Percentiles rank a stretch among this genome's conserved stretches.
Evolutionary conservation across 1,284 basidiomycete species (phyloP).

Genomic region (Hymenochaete sp.): DNA sequence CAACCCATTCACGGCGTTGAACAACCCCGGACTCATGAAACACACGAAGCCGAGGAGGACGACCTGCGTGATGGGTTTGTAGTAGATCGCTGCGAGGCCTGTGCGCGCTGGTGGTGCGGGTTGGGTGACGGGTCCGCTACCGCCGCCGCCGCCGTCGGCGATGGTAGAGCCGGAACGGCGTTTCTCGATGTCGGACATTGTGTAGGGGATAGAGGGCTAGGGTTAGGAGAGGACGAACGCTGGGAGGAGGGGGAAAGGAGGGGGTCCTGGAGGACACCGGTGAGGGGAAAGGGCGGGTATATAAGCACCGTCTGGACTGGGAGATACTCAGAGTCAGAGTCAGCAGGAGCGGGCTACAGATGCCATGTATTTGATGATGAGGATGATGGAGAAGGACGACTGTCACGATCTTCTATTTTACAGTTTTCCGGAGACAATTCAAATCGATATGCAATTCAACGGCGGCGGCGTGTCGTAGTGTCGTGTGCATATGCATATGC

Average conservation of each 20-base stretch:
- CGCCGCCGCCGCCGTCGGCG: not conserved
- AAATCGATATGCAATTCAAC: too few species aligned
- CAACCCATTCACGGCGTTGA: conserved; percentile 26
- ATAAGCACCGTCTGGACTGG: too few species aligned
- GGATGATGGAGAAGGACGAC: too few species aligned
- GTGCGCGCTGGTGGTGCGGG: not conserved
- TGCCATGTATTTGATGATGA: too few species aligned
- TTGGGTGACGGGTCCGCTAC: not conserved
- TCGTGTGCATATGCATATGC: too few species aligned
- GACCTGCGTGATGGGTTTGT: conserved; percentile 23
- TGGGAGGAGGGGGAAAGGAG: not conserved
- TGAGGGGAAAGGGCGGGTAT: too few species aligned
- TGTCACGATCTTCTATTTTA: too few species aligned
- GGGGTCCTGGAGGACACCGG: too few species aligned
- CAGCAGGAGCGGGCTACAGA: too few species aligned
- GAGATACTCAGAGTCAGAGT: too few species aligned
- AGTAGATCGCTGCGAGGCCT: conserved; percentile 22
- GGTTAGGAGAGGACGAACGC: not conserved
- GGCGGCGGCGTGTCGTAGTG: too few species aligned
- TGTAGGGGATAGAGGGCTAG: not conserved
- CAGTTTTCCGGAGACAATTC: too few species aligned
- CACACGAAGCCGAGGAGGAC: conserved; percentile 28
- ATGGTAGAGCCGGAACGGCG: not conserved
- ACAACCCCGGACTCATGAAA: conserved; percentile 28
- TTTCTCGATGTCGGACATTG: conserved; percentile 3